Base-by-base conservation (phyloP, 225 moss, liverwort and hornwort genomes). In the Sphagnum tenellum region DNA sequence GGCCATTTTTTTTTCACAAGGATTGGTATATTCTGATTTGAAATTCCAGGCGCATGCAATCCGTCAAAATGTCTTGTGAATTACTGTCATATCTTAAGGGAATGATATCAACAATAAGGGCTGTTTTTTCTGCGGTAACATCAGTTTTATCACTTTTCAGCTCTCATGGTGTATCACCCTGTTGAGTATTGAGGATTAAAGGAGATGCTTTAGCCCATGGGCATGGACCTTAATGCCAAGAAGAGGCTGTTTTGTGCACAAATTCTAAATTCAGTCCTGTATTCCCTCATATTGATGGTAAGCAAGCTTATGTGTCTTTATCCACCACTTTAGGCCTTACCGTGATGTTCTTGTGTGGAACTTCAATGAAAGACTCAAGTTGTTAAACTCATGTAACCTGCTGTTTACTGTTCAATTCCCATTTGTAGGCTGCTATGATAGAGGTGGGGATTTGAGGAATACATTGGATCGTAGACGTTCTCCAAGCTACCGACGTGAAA, bases 141-240 rank as follows among this genome's bases (percentile, higher is more conserved):
- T 64, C 64, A 64, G 64, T 64, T 47, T 47, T 64, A 64, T 47
- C 13, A 14, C 49, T 52, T 52, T 52, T 52, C 64, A 64, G 9
- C 64, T 14, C 64, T 4, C 44, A 13, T 48, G 64, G 64, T 50
- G 48, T 49, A 29, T 64, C 29, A 64, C 48, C 49, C 47, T 51
- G 47, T 14, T 64, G 7, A 64, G 47, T 64, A 64, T 29, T 61
- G 64, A 64, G 51, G 64, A 64, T 64, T 64, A 64, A 64, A 29
- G 14, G 64, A 52, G 64, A 51, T 48, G 49, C 50, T 47, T 64
- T 64, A 64, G 5, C 29, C 64, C 64, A 29, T 4, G 12, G 49
- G 64, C 47, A 47, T 9, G 47, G 49, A 49, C 47, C 64, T 51
- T 64, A 29, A 64, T 46, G 50, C 29, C 49, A 64, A 64, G 64